These are phyloP conservation scores for Benincasa hispida DNA, from an alignment of 306 rosid genomes.

Conservation along the genomic window DNA sequence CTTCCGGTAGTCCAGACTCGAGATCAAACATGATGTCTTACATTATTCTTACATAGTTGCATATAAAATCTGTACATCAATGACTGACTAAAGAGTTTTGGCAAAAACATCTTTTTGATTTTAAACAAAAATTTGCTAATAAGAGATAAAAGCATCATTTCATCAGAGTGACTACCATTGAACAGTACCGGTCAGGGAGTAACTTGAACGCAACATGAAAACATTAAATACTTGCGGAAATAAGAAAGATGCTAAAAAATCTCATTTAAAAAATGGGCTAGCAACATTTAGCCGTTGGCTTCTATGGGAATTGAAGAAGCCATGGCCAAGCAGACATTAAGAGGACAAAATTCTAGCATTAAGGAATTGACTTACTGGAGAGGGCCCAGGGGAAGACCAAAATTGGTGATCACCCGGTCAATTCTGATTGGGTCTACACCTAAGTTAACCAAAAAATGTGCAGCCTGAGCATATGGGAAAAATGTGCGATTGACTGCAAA, in stretches of 20 bases:
- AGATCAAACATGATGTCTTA: not conserved
- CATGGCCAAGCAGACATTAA: not conserved
- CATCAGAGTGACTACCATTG: not conserved
- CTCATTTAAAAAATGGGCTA: not conserved
- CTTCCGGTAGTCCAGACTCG: not conserved
- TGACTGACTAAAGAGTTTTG: not conserved
- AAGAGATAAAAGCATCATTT: not conserved
- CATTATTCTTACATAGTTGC: not conserved
- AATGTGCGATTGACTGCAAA: constrained; percentile 92
- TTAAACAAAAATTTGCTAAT: not conserved
- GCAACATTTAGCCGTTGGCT: not conserved
- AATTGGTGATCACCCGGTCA: constrained; percentile 54
- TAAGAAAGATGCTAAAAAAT: not conserved
- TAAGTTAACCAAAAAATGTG: constrained; percentile 46
- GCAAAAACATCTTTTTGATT: not conserved
- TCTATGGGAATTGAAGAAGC: not conserved
- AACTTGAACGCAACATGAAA: not conserved
- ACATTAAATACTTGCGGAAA: not conserved
- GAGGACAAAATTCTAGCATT: constrained; percentile 3
- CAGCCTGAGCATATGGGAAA: constrained; percentile 83
- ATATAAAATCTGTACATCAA: not conserved
- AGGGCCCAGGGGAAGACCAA: constrained; percentile 94
- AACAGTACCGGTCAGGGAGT: not conserved
- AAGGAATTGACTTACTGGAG: constrained; percentile 62
- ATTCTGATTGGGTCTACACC: constrained; percentile 82